Evolutionary conservation across 2,329 filamentous ascomycete genomes (phyloP).

Genomic region (Neoscytalidium dimidiatum): DNA sequence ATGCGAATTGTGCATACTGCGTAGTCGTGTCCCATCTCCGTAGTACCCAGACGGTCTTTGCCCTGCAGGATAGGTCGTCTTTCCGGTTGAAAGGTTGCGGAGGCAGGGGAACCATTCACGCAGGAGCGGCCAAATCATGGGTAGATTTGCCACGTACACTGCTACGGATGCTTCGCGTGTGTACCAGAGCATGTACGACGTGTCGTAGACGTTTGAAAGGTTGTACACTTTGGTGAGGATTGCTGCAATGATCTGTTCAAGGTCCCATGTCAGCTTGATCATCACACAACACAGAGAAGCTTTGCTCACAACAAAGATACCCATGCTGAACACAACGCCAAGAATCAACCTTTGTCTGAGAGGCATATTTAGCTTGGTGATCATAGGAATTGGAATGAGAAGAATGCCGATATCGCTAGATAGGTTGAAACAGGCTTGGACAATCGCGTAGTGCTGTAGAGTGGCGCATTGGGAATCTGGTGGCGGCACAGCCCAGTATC

Average conservation of each 20-base stretch:
- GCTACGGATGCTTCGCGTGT: constrained; percentile 56
- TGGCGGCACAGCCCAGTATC: constrained; percentile 61
- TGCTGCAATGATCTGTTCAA: constrained; percentile 38
- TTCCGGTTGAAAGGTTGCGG: constrained; percentile 19
- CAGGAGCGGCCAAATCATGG: constrained; percentile 56
- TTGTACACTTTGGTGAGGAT: constrained; percentile 54
- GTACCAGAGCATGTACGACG: constrained; percentile 49
- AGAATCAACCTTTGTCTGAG: constrained; percentile 57
- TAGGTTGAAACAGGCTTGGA: constrained; percentile 62
- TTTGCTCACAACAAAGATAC: constrained; percentile 52
- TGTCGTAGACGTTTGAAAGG: constrained; percentile 41
- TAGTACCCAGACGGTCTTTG: background rate
- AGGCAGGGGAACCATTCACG: constrained; percentile 44
- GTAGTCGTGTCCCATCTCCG: background rate
- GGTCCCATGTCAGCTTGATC: background rate
- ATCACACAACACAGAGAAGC: constrained; percentile 39
- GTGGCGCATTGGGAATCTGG: constrained; percentile 59
- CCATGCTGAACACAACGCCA: constrained; percentile 52
- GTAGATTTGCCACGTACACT: constrained; percentile 56
- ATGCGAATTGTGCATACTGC: background rate
- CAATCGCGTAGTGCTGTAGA: constrained; percentile 59
- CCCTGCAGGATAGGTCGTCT: background rate
- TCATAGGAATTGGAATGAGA: constrained; percentile 47
- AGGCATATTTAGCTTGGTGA: constrained; percentile 53
- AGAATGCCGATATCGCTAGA: constrained; percentile 49